phyloP scores from a whole-genome alignment of 768 basidiomycete species.

The Tricholoma terreum region DNA sequence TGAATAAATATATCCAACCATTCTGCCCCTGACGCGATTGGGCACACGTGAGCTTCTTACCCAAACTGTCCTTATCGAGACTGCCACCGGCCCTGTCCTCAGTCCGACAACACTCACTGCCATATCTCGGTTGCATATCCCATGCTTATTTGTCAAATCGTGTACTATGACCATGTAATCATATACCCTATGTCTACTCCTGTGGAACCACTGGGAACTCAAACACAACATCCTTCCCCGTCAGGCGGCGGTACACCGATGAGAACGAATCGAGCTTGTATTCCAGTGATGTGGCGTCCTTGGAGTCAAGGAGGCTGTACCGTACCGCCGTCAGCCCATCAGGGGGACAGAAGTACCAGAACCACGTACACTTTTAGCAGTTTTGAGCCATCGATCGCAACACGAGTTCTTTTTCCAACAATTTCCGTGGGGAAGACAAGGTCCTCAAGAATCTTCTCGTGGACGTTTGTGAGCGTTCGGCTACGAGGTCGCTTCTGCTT shows the following conservation, averaged over 20 bases:
- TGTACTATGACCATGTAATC: slow-evolving; percentile 22
- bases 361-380: slow-evolving; percentile 91
- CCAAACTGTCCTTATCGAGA: slow-evolving; percentile 8
- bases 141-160: slow-evolving; percentile 24
- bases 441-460: slow-evolving; percentile 98
- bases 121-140: slow-evolving; percentile 7
- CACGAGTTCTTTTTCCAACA: slow-evolving; percentile 96
- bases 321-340: slow-evolving; percentile 9
- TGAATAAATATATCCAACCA: slow-evolving; percentile 16
- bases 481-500: slow-evolving; percentile 96
- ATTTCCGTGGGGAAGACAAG: slow-evolving; percentile 99
- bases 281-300: slow-evolving; percentile 96
- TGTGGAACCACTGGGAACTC: slow-evolving; percentile 76
- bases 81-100: too few relatives aligned
- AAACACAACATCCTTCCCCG: slow-evolving; percentile 95
- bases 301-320: slow-evolving; percentile 90
- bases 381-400: slow-evolving; percentile 91
- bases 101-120: not conserved
- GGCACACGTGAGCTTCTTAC: slow-evolving; percentile 32
- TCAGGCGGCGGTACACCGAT: slow-evolving; percentile 91
- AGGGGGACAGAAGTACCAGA: slow-evolving; percentile 5
- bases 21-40: slow-evolving; percentile 25
- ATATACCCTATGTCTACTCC: slow-evolving; percentile 49
- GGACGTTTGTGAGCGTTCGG: slow-evolving; percentile 95
- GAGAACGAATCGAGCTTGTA: slow-evolving; percentile 99